Evolutionary conservation across 257 asterid genomes (phyloP).

Genomic region (Solanum habrochaites): DNA sequence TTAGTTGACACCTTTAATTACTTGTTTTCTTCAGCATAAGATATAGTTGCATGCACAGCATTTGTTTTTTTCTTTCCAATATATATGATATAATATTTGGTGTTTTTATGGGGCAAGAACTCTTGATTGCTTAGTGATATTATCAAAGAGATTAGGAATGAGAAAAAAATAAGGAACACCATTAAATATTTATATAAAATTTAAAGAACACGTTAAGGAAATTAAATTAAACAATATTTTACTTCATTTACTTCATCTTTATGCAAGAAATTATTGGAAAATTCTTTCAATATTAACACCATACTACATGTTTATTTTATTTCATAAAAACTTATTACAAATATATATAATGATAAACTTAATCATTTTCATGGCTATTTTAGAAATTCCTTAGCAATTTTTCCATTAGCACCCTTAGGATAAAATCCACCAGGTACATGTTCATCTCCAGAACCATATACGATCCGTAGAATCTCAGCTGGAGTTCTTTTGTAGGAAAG

Average conservation of each 20-base stretch:
- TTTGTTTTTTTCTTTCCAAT: no score
- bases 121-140: no score
- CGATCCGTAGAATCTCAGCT: conserved; percentile 21
- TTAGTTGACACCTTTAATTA: no score
- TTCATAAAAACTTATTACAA: background rate
- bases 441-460: conserved; percentile 26
- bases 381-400: conserved; percentile 16
- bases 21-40: no score
- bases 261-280: background rate
- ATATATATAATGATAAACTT: background rate
- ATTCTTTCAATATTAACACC: background rate
- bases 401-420: conserved; percentile 35
- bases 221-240: background rate
- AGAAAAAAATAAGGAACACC: background rate
- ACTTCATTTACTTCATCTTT: background rate
- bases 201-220: background rate
- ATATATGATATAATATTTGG: no score
- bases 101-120: no score
- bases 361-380: background rate
- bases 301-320: background rate
- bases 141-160: no score
- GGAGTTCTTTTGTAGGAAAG: conserved; percentile 28
- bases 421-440: conserved; percentile 28
- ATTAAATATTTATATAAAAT: no score
- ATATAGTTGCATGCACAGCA: no score